Evolutionary conservation across 306 rosid species (phyloP), one percentile per base, ranked within the genome.

Genomic region (Prunus davidiana): DNA sequence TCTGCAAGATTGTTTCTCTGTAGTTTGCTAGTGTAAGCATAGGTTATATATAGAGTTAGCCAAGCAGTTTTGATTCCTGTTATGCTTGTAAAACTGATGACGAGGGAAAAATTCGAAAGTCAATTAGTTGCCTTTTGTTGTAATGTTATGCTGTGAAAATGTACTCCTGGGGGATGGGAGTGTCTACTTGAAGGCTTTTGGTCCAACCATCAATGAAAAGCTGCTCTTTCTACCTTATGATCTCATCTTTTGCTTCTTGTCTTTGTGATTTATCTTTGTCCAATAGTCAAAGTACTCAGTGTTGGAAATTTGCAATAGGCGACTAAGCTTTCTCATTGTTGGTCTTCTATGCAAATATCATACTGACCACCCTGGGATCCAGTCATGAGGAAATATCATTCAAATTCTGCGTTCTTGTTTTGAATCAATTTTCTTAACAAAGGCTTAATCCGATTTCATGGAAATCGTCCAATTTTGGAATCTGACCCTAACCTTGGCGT

Each of bases 21-120:
- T 30, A 45, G 16, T 46, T 69, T 69, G 71, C 64, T 77, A 46
- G 61, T 11, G 6, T n/a, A 52, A 72, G 34, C 32, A 51, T 50
- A 45, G 83, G 82, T 71, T 69, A 79, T 74, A 41, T 72, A 79
- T 74, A 41, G 67, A 76, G 79, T 80, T 79, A 63, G 73, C 66
- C 77, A 62, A 77, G 61, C 60, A 80, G 72, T 78, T 86, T 85
- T 83, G 79, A 60, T 65, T 28, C 65, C 27, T 28, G 18, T n/a
- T 22, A 13, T 28, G 56, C 82, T 68, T 63, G 75, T 50, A 19
- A 50, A 50, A 51, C 76, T 50, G 71, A 34, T 6, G 34, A 28
- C 8, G 2, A 41, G 25, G 45, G 55, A 49, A 14, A 54, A 12
- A 67, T n/a, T 66, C n/a, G 54, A 3, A 24, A 18, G 51, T 27